phyloP scores from a whole-genome alignment of 306 rosid genomes.

The Acacia confusa region DNA sequence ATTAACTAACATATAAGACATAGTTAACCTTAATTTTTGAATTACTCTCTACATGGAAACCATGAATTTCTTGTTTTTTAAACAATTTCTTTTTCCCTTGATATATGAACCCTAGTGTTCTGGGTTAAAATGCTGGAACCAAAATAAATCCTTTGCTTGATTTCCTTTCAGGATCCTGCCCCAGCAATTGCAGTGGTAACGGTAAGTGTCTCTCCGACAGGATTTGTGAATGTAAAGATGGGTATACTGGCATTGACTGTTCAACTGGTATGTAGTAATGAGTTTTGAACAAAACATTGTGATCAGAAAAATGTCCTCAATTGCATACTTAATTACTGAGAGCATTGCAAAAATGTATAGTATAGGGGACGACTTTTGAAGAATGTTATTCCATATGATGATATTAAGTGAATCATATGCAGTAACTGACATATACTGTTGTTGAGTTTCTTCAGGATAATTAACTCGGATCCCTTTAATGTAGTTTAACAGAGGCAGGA shows the following conservation, averaged over 20 bases:
- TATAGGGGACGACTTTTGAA: neutral
- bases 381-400: neutral
- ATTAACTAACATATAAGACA: too few relatives aligned
- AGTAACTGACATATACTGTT: neutral
- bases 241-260: conserved; percentile 83
- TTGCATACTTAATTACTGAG: neutral
- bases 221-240: conserved; percentile 75
- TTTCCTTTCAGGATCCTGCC: conserved; percentile 65
- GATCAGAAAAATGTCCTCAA: conserved; percentile 2
- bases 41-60: conserved; percentile 1
- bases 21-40: conserved; percentile 5
- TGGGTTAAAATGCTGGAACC: neutral
- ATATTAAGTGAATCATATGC: neutral
- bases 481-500: neutral
- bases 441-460: conserved; percentile 16
- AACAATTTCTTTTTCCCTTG: neutral
- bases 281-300: conserved; percentile 6
- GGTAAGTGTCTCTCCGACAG: conserved; percentile 79
- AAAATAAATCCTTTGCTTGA: neutral
- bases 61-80: neutral
- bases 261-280: conserved; percentile 61
- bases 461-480: conserved; percentile 3
- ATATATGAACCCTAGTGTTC: neutral
- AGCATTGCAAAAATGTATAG: neutral
- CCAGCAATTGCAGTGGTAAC: conserved; percentile 63